These are phyloP conservation scores for Lathyrus aphaca DNA, from an alignment of 306 rosid species.

Conservation along the genomic window DNA sequence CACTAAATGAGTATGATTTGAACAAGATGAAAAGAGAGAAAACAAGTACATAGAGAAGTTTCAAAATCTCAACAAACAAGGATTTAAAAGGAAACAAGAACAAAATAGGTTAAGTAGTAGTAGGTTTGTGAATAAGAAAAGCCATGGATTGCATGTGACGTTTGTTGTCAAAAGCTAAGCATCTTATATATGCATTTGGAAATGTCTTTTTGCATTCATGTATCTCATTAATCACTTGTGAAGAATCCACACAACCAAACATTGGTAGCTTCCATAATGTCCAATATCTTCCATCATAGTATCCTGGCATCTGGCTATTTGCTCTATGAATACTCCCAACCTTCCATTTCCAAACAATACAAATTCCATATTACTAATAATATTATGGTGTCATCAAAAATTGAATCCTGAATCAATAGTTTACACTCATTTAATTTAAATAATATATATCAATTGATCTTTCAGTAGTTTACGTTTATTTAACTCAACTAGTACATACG, in stretches of 20 bases:
- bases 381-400: neutral
- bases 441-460: too few species aligned
- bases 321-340: constrained; percentile 56
- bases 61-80: neutral
- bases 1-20: neutral
- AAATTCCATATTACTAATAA: constrained; percentile 16
- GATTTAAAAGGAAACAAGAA: constrained; percentile 3
- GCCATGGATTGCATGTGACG: constrained; percentile 75
- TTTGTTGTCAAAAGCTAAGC: constrained; percentile 74
- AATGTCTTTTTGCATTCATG: constrained; percentile 56
- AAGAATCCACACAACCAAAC: constrained; percentile 73
- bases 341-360: constrained; percentile 46
- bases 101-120: neutral
- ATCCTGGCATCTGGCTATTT: constrained; percentile 73
- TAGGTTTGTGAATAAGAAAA: constrained; percentile 65
- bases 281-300: constrained; percentile 90
- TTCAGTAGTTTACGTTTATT: too few species aligned
- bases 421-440: too few species aligned
- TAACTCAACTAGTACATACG: too few species aligned
- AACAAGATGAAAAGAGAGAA: neutral
- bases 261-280: constrained; percentile 84
- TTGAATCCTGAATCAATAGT: too few species aligned
- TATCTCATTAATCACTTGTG: constrained; percentile 66
- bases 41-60: neutral
- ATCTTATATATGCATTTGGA: constrained; percentile 76